These are phyloP conservation scores for Aspergillus viridinutans DNA, from an alignment of 2,329 filamentous ascomycete genomes.

Conservation along the genomic window DNA sequence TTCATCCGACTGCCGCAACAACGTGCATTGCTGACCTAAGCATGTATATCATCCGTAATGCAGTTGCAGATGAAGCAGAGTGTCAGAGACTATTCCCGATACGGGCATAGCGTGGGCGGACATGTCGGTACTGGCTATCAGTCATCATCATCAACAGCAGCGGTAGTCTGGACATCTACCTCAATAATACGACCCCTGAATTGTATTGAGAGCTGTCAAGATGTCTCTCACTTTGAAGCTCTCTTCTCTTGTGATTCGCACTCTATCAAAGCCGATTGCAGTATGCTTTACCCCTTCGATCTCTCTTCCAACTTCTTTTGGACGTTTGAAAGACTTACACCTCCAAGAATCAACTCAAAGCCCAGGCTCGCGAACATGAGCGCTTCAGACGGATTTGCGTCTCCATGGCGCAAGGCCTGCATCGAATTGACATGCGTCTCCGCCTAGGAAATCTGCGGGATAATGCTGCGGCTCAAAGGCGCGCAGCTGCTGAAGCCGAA, in stretches of 20 bases:
- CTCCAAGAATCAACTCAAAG: conserved; percentile 62
- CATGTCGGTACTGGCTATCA: conserved; percentile 8
- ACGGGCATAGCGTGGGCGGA: neutral
- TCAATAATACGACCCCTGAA: neutral
- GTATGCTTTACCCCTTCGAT: conserved; percentile 38
- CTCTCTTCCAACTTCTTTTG: neutral
- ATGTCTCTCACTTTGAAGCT: conserved; percentile 66
- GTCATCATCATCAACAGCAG: neutral
- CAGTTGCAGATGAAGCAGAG: conserved; percentile 8
- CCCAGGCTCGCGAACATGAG: conserved; percentile 65
- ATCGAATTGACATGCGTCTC: conserved; percentile 65
- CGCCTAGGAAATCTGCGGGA: conserved; percentile 63
- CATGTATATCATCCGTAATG: conserved; percentile 11
- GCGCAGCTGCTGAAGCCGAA: conserved; percentile 51
- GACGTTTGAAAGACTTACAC: conserved; percentile 17
- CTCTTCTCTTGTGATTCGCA: conserved; percentile 60
- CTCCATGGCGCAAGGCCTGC: conserved; percentile 59
- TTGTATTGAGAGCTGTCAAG: conserved; percentile 5
- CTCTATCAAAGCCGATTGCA: conserved; percentile 64
- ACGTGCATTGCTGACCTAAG: conserved; percentile 24
- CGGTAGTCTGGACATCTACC: neutral
- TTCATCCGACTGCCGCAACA: conserved; percentile 22
- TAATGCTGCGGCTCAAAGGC: conserved; percentile 47
- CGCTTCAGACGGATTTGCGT: conserved; percentile 60
- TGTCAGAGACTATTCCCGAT: conserved; percentile 4